phyloP scores from a whole-genome alignment of 352 stramenopile species.

The Phytophthora syringae region DNA sequence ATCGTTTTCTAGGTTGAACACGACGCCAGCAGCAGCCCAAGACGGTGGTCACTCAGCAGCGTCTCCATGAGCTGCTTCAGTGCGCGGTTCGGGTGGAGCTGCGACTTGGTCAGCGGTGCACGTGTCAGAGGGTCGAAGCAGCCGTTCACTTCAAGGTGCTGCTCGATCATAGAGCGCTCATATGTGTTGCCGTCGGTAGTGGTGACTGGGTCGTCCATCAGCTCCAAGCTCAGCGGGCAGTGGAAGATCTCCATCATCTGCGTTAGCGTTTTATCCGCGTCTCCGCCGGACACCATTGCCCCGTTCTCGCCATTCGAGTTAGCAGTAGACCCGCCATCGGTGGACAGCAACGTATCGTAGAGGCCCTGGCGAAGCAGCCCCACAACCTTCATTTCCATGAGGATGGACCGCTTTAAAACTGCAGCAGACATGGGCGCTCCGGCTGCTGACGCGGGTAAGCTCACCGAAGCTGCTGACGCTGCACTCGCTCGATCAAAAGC shows the following conservation, averaged over 20 bases:
- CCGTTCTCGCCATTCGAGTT: conserved; percentile 1
- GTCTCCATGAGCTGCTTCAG: conserved; percentile 81
- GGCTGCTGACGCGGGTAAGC: conserved; percentile 42
- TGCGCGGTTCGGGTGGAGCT: conserved; percentile 72
- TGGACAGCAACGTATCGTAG: conserved; percentile 50
- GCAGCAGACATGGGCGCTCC: conserved; percentile 24
- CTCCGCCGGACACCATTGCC: not conserved
- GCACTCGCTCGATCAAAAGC: conserved; percentile 60
- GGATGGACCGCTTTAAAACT: conserved; percentile 55
- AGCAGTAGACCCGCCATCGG: conserved; percentile 15
- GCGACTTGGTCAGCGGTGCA: conserved; percentile 55
- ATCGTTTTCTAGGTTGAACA: conserved; percentile 36
- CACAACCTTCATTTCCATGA: conserved; percentile 75
- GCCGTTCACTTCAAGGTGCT: conserved; percentile 74
- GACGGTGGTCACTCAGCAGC: conserved; percentile 63
- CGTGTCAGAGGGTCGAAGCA: conserved; percentile 77
- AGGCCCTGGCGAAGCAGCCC: conserved; percentile 54
- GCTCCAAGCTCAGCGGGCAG: conserved; percentile 74
- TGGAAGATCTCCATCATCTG: conserved; percentile 80
- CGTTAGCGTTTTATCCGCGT: conserved; percentile 52
- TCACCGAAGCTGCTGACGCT: conserved; percentile 38
- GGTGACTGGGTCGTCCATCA: conserved; percentile 82
- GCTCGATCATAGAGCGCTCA: conserved; percentile 81
- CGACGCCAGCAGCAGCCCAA: conserved; percentile 62
- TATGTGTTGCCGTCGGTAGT: conserved; percentile 79